A percentile compares a stretch with the other conserved stretches of the same genome.
Evolutionary conservation across 371 early-diverging fungal species (phyloP).

Genomic region (Circinella umbellata): DNA sequence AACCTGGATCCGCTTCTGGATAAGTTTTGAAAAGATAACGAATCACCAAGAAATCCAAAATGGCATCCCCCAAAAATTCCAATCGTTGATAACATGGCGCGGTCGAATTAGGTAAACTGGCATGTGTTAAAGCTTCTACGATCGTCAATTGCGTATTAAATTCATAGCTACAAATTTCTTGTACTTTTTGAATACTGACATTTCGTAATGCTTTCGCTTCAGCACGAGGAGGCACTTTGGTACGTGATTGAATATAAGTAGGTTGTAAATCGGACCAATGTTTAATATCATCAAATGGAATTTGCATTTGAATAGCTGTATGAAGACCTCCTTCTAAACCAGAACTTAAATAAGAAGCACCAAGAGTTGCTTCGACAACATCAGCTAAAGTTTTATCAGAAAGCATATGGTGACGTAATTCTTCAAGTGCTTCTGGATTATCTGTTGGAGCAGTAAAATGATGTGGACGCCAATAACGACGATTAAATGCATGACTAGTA

Average conservation of each 20-base stretch:
- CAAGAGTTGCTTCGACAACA: constrained; percentile 88
- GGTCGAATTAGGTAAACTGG: constrained; percentile 64
- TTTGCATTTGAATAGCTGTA: constrained; percentile 58
- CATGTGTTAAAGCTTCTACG: constrained; percentile 89
- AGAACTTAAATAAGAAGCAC: constrained; percentile 72
- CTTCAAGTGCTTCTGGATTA: constrained; percentile 37
- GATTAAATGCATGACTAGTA: constrained; percentile 65
- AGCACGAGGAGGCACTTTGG: constrained; percentile 35
- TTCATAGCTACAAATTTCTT: constrained; percentile 66
- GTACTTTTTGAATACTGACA: constrained; percentile 41
- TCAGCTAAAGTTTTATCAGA: constrained; percentile 91
- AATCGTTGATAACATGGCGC: constrained; percentile 87
- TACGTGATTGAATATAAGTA: constrained; percentile 32
- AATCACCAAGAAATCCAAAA: constrained; percentile 84
- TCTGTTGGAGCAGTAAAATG: constrained; percentile 46
- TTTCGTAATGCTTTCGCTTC: constrained; percentile 30
- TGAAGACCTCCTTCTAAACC: constrained; percentile 69
- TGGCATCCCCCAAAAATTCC: constrained; percentile 95
- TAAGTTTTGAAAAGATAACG: constrained; percentile 70
- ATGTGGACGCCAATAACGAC: constrained; percentile 68
- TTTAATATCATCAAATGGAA: constrained; percentile 62
- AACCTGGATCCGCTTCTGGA: constrained; percentile 65
- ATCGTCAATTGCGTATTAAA: constrained; percentile 71
- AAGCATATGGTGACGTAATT: constrained; percentile 45
- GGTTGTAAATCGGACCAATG: constrained; percentile 57